Percentiles rank a stretch among this genome's conserved stretches.
These are phyloP conservation scores for Marasmius tenuissimus DNA, from an alignment of 1,284 basidiomycete genomes.

Conservation along the genomic window DNA sequence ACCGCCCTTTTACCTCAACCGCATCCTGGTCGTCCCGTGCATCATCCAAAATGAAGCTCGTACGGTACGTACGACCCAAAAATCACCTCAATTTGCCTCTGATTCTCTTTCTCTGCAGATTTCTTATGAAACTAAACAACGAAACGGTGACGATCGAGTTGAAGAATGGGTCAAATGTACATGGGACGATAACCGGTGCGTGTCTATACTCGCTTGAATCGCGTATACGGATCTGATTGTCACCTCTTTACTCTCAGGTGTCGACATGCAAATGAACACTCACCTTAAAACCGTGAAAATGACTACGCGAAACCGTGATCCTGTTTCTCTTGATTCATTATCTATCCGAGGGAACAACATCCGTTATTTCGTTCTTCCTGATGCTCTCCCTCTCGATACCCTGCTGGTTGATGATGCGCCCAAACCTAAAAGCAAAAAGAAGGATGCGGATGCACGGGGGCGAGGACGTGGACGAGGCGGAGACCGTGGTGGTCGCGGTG, in stretches of 20 bases:
- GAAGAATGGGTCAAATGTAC: conserved; percentile 95
- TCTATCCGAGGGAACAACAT: conserved; percentile 93
- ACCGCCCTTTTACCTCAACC: neutral
- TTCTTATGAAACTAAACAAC: conserved; percentile 99
- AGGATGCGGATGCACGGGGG: conserved; percentile 63
- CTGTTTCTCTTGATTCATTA: conserved; percentile 78
- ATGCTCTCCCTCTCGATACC: conserved; percentile 94
- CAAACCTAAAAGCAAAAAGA: conserved; percentile 89
- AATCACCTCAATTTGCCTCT: neutral
- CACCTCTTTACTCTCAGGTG: conserved; percentile 50
- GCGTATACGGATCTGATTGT: neutral
- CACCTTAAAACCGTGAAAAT: conserved; percentile 97
- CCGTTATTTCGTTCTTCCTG: conserved; percentile 94
- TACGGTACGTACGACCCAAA: conserved; percentile 33
- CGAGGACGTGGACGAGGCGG: conserved; percentile 60
- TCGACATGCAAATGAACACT: conserved; percentile 98
- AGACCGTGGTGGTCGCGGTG: conserved; percentile 40
- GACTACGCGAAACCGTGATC: conserved; percentile 87
- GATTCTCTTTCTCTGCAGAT: conserved; percentile 48
- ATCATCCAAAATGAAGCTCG: conserved; percentile 40
- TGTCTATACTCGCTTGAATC: conserved; percentile 2
- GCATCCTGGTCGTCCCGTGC: neutral
- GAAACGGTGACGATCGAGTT: conserved; percentile 98
- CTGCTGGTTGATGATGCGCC: conserved; percentile 97
- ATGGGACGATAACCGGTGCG: conserved; percentile 96